Conservation (phyloP, 441 rosid species). For the Corymbia calophylla region DNA sequence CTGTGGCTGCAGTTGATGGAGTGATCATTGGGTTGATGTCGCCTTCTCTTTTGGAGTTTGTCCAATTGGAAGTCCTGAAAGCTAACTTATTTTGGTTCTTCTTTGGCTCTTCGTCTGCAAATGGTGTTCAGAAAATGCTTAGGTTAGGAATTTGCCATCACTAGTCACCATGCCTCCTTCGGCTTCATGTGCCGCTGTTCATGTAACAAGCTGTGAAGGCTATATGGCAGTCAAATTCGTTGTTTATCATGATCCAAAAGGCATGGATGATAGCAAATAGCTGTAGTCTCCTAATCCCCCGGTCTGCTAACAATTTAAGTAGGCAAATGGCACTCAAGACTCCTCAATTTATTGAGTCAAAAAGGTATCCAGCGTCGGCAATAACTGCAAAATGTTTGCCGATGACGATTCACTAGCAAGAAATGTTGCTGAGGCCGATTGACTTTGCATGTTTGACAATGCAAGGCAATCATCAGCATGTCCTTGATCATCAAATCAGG, state of each 20-base stretch:
- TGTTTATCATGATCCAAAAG: not conserved
- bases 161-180: not conserved
- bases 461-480: not conserved
- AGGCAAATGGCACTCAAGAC: not conserved
- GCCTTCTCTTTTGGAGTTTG: not conserved
- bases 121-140: not conserved
- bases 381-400: not conserved
- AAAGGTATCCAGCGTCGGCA: not conserved
- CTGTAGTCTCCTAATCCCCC: not conserved
- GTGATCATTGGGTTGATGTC: not conserved
- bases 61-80: not conserved
- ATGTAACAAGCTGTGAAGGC: not conserved
- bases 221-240: not conserved
- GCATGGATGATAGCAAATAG: not conserved
- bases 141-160: not conserved
- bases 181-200: not conserved
- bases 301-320: not conserved
- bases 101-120: slow-evolving; percentile 3
- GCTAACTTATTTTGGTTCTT: not conserved
- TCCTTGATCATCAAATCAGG: not conserved
- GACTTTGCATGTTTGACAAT: not conserved
- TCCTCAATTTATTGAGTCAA: not conserved
- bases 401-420: not conserved
- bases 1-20: not conserved
- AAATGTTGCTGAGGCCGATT: not conserved